Conservation (phyloP, 129 eudicot genomes). For the Escallonia rubra region DNA sequence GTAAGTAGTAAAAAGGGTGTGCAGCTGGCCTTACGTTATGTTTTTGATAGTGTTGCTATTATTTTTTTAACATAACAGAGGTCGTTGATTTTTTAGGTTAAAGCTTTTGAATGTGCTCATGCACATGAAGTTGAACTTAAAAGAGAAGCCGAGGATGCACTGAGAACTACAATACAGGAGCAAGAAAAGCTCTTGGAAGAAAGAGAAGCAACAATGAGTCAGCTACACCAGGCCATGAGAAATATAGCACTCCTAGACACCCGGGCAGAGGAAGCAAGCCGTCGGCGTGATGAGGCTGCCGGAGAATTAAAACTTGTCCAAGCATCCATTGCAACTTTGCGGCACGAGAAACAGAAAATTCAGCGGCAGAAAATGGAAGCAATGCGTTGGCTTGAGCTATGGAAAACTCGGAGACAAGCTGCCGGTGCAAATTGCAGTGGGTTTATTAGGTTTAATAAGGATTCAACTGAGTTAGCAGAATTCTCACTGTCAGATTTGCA, state of each 20-base stretch:
- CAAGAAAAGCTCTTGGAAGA: slow-evolving; percentile 47
- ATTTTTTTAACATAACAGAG: too few species aligned
- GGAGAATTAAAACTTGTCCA: slow-evolving; percentile 63
- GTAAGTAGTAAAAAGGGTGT: too few species aligned
- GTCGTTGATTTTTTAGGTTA: slow-evolving; percentile 38
- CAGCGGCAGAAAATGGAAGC: slow-evolving; percentile 59
- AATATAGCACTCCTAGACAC: slow-evolving; percentile 61
- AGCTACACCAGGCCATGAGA: slow-evolving; percentile 51
- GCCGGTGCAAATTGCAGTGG: slow-evolving; percentile 14
- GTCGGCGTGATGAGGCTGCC: slow-evolving; percentile 52
- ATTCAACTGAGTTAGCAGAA: slow-evolving; percentile 31
- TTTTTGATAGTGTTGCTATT: too few species aligned
- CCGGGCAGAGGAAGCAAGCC: slow-evolving; percentile 60
- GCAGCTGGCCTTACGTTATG: too few species aligned
- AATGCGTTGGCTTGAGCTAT: slow-evolving; percentile 53
- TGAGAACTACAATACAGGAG: slow-evolving; percentile 34
- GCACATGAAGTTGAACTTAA: slow-evolving; percentile 45
- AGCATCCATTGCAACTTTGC: slow-evolving; percentile 46
- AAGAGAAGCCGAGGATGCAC: slow-evolving; percentile 49
- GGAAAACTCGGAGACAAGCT: slow-evolving; percentile 46
- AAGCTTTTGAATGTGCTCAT: slow-evolving; percentile 47
- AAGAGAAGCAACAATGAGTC: slow-evolving; percentile 34
- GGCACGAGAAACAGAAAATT: slow-evolving; percentile 50
- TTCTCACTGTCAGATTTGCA: slow-evolving; percentile 58
- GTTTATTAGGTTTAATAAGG: slow-evolving; percentile 11